phyloP scores from a whole-genome alignment of 2,329 filamentous ascomycete genomes.

The Fusarium praegraminearum region DNA sequence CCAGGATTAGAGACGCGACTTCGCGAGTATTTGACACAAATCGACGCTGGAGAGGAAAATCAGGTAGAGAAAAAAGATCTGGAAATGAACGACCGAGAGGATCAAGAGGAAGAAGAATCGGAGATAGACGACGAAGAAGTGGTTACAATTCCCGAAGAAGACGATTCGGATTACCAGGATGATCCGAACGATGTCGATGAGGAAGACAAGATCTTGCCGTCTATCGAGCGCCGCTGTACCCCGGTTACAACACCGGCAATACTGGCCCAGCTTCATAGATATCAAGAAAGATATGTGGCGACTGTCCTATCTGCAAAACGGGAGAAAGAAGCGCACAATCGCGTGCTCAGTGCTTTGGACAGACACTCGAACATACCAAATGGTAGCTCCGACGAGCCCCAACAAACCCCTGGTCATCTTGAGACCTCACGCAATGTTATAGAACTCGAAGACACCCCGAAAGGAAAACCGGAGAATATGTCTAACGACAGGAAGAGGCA shows the following conservation, averaged over 20 bases:
- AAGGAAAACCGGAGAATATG: not conserved
- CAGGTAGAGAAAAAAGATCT: no score
- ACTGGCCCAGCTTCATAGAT: not conserved
- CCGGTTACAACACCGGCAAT: not conserved
- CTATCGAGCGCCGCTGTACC: not conserved
- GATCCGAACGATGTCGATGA: not conserved
- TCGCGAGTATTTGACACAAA: not conserved
- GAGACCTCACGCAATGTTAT: not conserved
- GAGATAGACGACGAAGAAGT: not conserved
- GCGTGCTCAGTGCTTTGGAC: not conserved
- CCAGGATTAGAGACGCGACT: not conserved
- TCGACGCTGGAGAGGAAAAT: accelerated
- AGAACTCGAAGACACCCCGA: not conserved
- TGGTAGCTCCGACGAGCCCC: not conserved
- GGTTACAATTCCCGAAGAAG: not conserved
- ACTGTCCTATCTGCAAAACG: accelerated
- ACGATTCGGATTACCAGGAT: not conserved
- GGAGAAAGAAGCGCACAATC: not conserved
- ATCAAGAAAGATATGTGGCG: not conserved
- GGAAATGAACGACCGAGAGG: not conserved
- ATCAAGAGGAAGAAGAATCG: not conserved
- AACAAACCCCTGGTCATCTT: not conserved
- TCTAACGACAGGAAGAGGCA: not conserved
- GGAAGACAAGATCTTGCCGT: not conserved
- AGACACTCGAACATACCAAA: not conserved